Evolutionary conservation across 345 rosid genomes (phyloP).

Genomic region (Hibiscus tridactylites): DNA sequence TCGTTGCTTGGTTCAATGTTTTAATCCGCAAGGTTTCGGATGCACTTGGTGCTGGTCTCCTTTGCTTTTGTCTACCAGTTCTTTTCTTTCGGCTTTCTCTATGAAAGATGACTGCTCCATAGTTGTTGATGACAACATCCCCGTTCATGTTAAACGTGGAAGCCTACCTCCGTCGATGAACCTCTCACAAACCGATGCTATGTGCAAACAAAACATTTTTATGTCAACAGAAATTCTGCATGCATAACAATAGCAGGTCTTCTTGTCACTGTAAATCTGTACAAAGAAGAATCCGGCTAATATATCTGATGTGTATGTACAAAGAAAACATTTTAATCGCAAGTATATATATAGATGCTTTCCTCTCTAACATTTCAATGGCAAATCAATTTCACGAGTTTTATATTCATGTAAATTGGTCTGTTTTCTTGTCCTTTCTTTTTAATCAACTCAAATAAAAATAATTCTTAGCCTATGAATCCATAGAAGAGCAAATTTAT

Average conservation of each 20-base stretch:
- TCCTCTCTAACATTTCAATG: neutral
- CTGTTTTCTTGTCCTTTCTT: neutral
- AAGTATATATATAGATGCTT: neutral
- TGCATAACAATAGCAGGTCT: neutral
- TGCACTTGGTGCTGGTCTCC: too few species aligned
- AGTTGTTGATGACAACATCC: too few species aligned
- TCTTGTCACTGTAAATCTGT: neutral
- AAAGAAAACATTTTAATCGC: neutral
- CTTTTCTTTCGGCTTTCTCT: too few species aligned
- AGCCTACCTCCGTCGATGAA: too few species aligned
- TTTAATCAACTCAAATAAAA: neutral
- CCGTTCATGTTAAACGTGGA: too few species aligned
- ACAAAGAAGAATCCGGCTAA: too few species aligned
- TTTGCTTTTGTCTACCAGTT: too few species aligned
- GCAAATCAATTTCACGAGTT: neutral
- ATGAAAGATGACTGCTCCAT: too few species aligned
- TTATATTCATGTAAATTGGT: neutral
- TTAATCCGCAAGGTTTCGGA: too few species aligned
- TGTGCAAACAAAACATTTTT: neutral
- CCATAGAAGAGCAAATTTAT: neutral
- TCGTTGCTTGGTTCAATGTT: too few species aligned
- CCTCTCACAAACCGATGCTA: neutral
- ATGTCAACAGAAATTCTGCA: neutral
- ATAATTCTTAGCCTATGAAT: neutral
- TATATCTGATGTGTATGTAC: neutral